These are phyloP conservation scores for Artemisia argyi DNA, from an alignment of 129 eudicot species.

Conservation along the genomic window DNA sequence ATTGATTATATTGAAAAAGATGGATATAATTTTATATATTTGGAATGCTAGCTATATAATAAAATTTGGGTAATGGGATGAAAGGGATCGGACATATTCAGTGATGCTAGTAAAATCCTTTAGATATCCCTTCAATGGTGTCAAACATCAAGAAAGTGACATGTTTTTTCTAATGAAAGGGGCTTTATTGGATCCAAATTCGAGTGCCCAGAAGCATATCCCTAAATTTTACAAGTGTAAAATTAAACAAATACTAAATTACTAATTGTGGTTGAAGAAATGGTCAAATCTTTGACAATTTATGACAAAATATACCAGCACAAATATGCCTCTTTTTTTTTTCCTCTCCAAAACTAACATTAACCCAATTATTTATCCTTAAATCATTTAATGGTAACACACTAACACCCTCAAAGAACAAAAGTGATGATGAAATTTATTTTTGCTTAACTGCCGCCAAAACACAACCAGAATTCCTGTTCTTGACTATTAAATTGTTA, in stretches of 20 bases:
- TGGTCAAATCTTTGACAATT: neutral
- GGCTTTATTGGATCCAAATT: slow-evolving; percentile 12
- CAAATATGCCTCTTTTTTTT: neutral
- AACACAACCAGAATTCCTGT: no score
- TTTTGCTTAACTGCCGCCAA: no score
- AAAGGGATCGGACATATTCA: neutral
- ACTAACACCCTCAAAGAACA: neutral
- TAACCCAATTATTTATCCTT: no score
- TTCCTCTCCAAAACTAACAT: neutral
- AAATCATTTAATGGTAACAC: no score
- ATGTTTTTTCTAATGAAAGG: neutral
- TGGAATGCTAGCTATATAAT: neutral
- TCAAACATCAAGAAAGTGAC: slow-evolving; percentile 8
- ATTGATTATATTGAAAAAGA: no score
- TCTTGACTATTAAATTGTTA: no score
- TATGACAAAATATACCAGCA: neutral
- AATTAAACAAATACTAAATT: no score
- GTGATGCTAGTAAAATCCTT: neutral
- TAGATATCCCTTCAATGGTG: slow-evolving; percentile 9
- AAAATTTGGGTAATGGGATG: neutral
- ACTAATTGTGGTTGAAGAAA: no score
- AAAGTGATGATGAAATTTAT: neutral
- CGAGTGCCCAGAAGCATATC: slow-evolving; percentile 15
- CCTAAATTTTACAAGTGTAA: no score
- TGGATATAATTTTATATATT: no score